phyloP scores from a whole-genome alignment of 2,329 filamentous ascomycete species.

The Penicillium digitatum region DNA sequence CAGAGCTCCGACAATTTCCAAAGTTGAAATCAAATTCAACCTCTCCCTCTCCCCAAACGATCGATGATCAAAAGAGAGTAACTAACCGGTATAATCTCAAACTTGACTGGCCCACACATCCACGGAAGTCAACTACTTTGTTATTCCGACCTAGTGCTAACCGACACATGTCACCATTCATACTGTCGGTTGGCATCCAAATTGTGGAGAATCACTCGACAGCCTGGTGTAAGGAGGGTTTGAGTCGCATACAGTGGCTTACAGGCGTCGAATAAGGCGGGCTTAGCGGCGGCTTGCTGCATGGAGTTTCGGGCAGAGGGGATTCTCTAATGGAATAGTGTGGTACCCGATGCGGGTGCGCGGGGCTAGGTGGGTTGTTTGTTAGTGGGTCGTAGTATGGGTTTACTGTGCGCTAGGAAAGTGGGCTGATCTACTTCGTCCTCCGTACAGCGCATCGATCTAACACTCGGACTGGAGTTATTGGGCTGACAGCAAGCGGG shows the following conservation, averaged over 20 bases:
- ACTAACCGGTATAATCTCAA: neutral
- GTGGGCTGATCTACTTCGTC: neutral
- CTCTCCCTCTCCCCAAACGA: neutral
- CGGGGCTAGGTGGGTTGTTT: neutral
- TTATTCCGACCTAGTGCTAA: neutral
- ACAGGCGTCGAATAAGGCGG: neutral
- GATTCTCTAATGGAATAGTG: neutral
- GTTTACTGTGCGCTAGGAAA: neutral
- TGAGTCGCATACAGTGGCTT: neutral
- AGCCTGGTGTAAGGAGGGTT: neutral
- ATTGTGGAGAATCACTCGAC: neutral
- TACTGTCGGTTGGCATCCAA: neutral
- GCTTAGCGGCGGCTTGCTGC: constrained; percentile 5
- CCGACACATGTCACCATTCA: neutral
- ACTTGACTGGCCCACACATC: neutral
- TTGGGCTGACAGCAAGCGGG: neutral
- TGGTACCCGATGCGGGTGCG: neutral
- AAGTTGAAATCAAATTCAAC: neutral
- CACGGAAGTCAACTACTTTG: neutral
- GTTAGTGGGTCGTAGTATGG: neutral
- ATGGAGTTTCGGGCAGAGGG: neutral
- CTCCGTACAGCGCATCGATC: neutral
- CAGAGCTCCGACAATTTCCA: neutral
- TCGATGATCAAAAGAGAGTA: neutral
- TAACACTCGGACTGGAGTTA: neutral